These are phyloP conservation scores for Castanea sativa DNA, from an alignment of 306 rosid genomes.

Conservation along the genomic window DNA sequence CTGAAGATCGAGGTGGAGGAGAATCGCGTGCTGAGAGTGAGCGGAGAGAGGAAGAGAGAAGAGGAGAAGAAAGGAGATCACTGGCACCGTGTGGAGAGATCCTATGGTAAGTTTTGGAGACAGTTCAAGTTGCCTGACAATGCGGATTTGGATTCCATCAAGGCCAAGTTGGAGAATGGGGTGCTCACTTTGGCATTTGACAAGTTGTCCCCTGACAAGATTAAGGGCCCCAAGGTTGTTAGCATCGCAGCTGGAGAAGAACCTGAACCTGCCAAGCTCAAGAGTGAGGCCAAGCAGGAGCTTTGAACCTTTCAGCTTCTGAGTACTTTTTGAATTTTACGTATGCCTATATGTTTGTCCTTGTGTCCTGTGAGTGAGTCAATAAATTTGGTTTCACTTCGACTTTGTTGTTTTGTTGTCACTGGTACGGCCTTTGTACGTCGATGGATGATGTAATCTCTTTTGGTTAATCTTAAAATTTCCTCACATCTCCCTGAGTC, in stretches of 20 bases:
- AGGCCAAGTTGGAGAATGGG: constrained; percentile 57
- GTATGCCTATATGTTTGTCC: not conserved
- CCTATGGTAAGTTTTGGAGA: constrained; percentile 68
- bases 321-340: not conserved
- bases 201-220: constrained; percentile 54
- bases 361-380: not conserved
- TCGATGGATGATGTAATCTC: not conserved
- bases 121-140: constrained; percentile 59
- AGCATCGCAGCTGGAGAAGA: constrained; percentile 45
- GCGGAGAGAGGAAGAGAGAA: constrained; percentile 65
- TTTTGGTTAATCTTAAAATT: not conserved
- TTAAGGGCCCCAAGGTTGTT: constrained; percentile 46
- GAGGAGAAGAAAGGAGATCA: constrained; percentile 54
- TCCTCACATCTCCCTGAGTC: too few species aligned
- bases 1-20: constrained; percentile 62
- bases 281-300: constrained; percentile 42
- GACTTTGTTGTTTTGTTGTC: not conserved
- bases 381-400: constrained; percentile 20
- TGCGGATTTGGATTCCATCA: constrained; percentile 55
- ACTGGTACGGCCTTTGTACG: not conserved
- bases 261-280: constrained; percentile 18
- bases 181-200: constrained; percentile 50
- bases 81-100: constrained; percentile 63
- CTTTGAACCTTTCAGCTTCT: constrained; percentile 22
- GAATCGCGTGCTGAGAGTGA: constrained; percentile 54